These are phyloP conservation scores for Paecilomyces formosus DNA, from an alignment of 2,329 filamentous ascomycete species.

Conservation along the genomic window DNA sequence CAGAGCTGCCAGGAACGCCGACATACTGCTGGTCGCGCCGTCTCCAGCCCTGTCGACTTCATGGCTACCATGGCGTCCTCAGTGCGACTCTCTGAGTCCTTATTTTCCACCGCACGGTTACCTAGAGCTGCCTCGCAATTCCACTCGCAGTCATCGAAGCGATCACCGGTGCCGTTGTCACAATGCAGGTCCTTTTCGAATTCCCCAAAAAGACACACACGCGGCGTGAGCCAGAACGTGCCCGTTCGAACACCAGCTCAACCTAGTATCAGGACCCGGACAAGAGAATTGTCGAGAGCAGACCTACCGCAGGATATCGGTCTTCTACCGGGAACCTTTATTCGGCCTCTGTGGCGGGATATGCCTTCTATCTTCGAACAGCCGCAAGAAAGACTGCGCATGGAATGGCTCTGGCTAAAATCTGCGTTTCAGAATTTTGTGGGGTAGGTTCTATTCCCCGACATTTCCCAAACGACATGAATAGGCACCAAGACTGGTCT, in stretches of 20 bases:
- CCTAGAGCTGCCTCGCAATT: constrained; percentile 9
- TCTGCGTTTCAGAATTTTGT: constrained; percentile 23
- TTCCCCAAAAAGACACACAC: constrained; percentile 13
- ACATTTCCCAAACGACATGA: background rate
- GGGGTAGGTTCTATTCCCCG: constrained; percentile 19
- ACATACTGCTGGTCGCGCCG: background rate
- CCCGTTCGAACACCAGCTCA: constrained; percentile 23
- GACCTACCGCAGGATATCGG: constrained; percentile 39
- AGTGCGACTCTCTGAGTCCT: constrained; percentile 14
- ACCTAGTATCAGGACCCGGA: constrained; percentile 31
- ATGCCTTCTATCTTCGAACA: constrained; percentile 33
- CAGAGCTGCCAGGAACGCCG: background rate
- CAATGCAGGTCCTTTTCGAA: constrained; percentile 30
- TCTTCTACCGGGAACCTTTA: constrained; percentile 36
- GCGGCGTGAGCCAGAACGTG: constrained; percentile 13
- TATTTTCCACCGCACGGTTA: constrained; percentile 12
- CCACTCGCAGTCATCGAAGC: background rate
- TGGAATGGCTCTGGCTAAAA: constrained; percentile 36
- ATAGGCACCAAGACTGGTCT: background rate
- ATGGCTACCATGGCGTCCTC: constrained; percentile 25
- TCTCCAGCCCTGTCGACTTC: background rate
- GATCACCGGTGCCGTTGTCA: constrained; percentile 9
- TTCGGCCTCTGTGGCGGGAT: constrained; percentile 30
- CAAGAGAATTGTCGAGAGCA: constrained; percentile 21
- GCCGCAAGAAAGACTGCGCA: constrained; percentile 24